Evolutionary conservation across 2,329 filamentous ascomycete genomes (phyloP), one percentile per base, ranked within the genome.

Genomic region (Fonsecaea pedrosoi): DNA sequence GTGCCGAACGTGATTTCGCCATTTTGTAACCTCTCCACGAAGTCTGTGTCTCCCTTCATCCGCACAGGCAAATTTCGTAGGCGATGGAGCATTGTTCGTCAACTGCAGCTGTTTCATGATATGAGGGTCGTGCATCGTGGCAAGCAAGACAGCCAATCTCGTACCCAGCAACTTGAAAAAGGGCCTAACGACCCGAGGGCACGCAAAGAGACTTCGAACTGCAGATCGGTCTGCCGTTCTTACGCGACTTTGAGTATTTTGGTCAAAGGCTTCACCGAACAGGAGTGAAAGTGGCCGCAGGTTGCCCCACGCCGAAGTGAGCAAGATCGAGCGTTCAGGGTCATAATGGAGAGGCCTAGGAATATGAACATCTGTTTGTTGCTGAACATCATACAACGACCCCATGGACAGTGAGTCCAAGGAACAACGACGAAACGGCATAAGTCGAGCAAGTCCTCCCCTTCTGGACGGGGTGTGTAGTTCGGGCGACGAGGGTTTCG

Each of bases 111-210:
- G 38, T 32, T 32, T 54, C 18, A 6, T 30, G 40, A 38, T 59
- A 10, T 50, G n/a, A 25, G 54, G 58, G 13, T 50, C 40, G 34
- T 66, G 64, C 18, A 62, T 35, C 10, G 10, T 62, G 13, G 58
- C 64, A 25, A 66, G 58, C 18, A 42, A 61, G 58, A 9, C 40
- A 13, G 58, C 64, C 21, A 61, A n/a, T 15, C 38, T 50, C n/a
- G 8, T 9, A 21, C 64, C 64, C 8, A 57, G 35, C 21, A 50
- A 10, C 45, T 25, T 50, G 18, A 50, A 50, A 25, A 50, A 50
- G 2, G 15, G 9, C 2, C 15, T 10, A 13, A 25, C 3, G 18
- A 21, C 4, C 25, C 45, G 45, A 25, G 7, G 18, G 12, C 3
- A 12, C 45, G 18, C 8, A 9, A 50, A 50, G 2, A 25, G 10